These are phyloP conservation scores for Gliomastix tumulicola DNA, from an alignment of 2,329 filamentous ascomycete genomes.

Conservation along the genomic window DNA sequence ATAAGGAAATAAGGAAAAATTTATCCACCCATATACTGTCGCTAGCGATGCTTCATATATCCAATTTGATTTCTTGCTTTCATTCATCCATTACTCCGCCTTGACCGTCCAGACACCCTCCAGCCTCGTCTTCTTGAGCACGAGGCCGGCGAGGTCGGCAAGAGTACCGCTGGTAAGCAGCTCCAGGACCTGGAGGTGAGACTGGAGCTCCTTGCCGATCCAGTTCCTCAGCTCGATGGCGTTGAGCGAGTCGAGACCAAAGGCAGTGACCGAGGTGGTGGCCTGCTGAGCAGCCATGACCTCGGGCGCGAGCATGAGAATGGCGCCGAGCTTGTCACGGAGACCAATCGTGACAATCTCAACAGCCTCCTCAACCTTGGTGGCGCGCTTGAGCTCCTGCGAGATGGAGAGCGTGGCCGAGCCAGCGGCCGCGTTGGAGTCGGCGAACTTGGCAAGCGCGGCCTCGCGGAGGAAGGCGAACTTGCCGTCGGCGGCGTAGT, in stretches of 20 bases:
- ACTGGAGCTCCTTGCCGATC: constrained; percentile 31
- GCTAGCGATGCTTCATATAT: no score
- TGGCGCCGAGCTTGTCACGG: constrained; percentile 1
- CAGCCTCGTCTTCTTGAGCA: constrained; percentile 2
- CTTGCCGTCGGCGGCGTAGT: constrained; percentile 48
- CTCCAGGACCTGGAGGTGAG: constrained; percentile 2
- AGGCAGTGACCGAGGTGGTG: constrained; percentile 15
- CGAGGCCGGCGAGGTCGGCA: constrained; percentile 4
- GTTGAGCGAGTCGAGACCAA: constrained; percentile 37
- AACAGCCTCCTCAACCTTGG: constrained; percentile 11
- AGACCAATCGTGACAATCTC: constrained; percentile 18
- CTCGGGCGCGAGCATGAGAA: not conserved
- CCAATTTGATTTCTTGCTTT: no score
- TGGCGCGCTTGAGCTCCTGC: constrained; percentile 9
- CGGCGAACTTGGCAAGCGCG: constrained; percentile 18
- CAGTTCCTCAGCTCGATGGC: constrained; percentile 44
- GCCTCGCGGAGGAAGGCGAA: no score
- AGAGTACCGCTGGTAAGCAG: constrained; percentile 36
- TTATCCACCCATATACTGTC: no score
- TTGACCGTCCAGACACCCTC: not conserved
- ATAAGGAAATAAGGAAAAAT: no score
- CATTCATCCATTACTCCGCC: not conserved
- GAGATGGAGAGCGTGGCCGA: constrained; percentile 7
- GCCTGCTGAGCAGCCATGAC: no score
- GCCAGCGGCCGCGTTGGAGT: constrained; percentile 2